Base-by-base conservation (phyloP, 192 early-diverging fungal genomes). In the Coemansia aciculifera region DNA sequence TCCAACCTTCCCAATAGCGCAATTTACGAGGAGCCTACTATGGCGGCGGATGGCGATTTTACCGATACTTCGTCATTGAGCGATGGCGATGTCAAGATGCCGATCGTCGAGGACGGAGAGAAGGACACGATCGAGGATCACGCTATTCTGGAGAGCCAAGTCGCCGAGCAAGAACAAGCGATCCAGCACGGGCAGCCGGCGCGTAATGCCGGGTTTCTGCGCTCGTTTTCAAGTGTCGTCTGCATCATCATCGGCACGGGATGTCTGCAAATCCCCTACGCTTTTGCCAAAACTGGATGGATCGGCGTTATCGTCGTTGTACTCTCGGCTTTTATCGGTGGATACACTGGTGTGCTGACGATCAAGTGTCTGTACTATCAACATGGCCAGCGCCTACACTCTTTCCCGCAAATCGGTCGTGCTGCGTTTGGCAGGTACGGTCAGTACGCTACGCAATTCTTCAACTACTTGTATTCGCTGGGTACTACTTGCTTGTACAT, bases 171-270 rank as follows among this genome's bases (percentile, higher is more conserved):
- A 42, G 54, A 66, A 44, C 29, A 57, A 10, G 59, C 17, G 21
- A 21, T 42, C 5, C 52, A 60, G 40, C 37, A 56, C 29, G 27
- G 37, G 11, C 63, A 31, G 42, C 69, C 46, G 31, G 62, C 72
- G n/a, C 76, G 81, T 12, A 78, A 83, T 57, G 72, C 76, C 21
- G 81, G 81, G 4, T 78, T 83, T 27, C 15, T 83, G 66, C 61
- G 83, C 2, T 89, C 87, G 48, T 89, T 87, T 51, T 86, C 86
- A 48, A 87, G 84, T 49, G 81, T 90, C 42, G 86, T 88, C 9
- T 94, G 92, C 63, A 88, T 90, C n/a, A 87, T 94, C 8, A 90
- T 90, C 42, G 93, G 93, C 39, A 90, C 89, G 9, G 94, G 94
- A 4, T 86, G 89, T 31, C 82, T 95, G 42, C 92, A 93, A 69